Evolutionary conservation across 768 basidiomycete genomes (phyloP).

Genomic region (Tulasnella sp.): DNA sequence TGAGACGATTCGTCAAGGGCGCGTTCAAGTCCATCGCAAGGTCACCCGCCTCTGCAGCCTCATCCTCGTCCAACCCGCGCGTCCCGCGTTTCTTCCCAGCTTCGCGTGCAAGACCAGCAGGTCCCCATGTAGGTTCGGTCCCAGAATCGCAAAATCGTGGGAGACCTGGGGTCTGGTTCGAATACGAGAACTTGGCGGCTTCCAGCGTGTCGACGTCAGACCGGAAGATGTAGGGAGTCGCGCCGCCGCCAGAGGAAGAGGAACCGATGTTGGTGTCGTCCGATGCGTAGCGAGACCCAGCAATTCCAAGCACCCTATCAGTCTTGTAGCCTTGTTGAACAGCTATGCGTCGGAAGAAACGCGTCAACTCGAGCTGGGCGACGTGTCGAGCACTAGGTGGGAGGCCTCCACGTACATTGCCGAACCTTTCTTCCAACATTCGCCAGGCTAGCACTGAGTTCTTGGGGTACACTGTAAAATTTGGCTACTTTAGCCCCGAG

Average conservation of each 20-base stretch:
- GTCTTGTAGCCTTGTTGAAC: conserved; percentile 16
- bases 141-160: conserved; percentile 5
- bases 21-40: not conserved
- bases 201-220: conserved; percentile 9
- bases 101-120: not conserved
- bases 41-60: not conserved
- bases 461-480: not conserved
- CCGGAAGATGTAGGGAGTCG: not conserved
- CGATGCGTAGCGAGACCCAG: not conserved
- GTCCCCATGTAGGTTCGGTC: conserved; percentile 10
- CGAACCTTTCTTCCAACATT: conserved; percentile 10
- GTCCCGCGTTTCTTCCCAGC: not conserved
- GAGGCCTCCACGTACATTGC: conserved; percentile 5
- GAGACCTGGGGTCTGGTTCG: not conserved
- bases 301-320: not conserved
- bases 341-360: not conserved
- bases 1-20: not conserved
- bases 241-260: not conserved
- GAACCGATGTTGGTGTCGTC: not conserved
- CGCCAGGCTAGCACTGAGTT: not conserved
- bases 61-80: conserved; percentile 7
- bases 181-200: conserved; percentile 2
- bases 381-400: not conserved
- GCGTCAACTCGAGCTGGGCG: not conserved
- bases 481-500: not conserved